Evolutionary conservation across 164 flowering plant genomes (phyloP).

Genomic region (Vitis riparia): DNA sequence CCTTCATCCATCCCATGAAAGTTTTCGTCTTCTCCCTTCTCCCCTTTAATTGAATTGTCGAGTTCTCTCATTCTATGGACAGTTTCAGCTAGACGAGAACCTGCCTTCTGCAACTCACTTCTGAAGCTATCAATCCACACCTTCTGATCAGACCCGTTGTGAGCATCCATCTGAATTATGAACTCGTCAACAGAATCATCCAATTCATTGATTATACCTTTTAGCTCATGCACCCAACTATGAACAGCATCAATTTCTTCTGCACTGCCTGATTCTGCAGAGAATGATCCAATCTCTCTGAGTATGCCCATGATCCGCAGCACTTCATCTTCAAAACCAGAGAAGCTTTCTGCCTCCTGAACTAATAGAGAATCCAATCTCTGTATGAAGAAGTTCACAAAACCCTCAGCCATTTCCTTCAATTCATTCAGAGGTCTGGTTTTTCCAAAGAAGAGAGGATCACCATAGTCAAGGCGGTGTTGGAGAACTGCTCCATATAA

Average conservation of each 20-base stretch:
- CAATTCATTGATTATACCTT: slow-evolving; percentile 7
- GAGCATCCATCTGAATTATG: slow-evolving; percentile 18
- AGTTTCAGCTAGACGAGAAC: slow-evolving; percentile 7
- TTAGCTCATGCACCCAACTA: slow-evolving; percentile 18
- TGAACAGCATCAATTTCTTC: slow-evolving; percentile 1
- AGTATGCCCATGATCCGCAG: slow-evolving; percentile 5
- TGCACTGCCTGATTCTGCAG: neutral
- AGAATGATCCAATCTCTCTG: slow-evolving; percentile 1
- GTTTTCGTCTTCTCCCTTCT: neutral
- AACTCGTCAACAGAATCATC: slow-evolving; percentile 24
- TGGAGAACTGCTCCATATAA: too few relatives aligned
- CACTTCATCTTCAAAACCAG: slow-evolving; percentile 20
- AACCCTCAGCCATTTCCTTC: slow-evolving; percentile 16
- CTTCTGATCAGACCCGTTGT: slow-evolving; percentile 9
- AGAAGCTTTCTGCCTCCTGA: slow-evolving; percentile 8
- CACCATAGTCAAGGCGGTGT: too few relatives aligned
- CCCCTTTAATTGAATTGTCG: neutral
- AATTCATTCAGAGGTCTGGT: neutral
- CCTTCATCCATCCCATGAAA: slow-evolving; percentile 8
- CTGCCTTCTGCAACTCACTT: slow-evolving; percentile 11
- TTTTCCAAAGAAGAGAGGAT: neutral
- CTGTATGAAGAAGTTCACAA: slow-evolving; percentile 15
- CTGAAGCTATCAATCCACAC: slow-evolving; percentile 1
- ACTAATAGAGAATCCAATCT: slow-evolving; percentile 17
- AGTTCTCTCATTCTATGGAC: slow-evolving; percentile 9